Evolutionary conservation across 345 rosid genomes (phyloP).

Genomic region (Populus ilicifolia): DNA sequence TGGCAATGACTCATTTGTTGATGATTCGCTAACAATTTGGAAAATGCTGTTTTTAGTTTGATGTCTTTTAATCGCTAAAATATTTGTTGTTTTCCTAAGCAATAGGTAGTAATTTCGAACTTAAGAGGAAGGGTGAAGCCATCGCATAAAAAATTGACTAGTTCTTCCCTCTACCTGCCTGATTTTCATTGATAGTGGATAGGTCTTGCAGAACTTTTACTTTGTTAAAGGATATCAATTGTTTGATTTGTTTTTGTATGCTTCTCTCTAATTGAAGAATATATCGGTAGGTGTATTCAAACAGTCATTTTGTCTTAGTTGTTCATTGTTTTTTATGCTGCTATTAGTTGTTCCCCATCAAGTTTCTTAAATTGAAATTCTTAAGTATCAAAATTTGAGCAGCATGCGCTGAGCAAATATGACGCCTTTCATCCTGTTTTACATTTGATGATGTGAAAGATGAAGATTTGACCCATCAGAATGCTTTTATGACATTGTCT

Average conservation of each 20-base stretch:
- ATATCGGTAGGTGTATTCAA: not conserved
- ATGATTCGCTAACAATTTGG: not conserved
- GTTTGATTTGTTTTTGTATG: not conserved
- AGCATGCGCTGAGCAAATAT: not conserved
- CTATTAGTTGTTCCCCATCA: not conserved
- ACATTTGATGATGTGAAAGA: constrained; percentile 22
- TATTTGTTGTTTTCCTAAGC: not conserved
- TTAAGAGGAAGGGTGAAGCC: not conserved
- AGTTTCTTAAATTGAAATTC: not conserved
- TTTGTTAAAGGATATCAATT: not conserved
- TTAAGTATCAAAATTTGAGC: not conserved
- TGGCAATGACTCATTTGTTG: not conserved
- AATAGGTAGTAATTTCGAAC: not conserved
- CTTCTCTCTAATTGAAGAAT: not conserved
- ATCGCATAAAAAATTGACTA: not conserved
- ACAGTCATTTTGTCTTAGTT: not conserved
- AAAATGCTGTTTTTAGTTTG: not conserved
- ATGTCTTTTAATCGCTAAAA: not conserved
- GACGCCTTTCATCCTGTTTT: constrained; percentile 1
- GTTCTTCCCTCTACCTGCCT: not conserved
- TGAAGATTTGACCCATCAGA: constrained; percentile 26
- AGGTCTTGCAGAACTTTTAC: not conserved
- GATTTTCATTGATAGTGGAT: not conserved
- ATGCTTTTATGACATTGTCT: constrained; percentile 47
- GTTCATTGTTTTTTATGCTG: not conserved